Evolutionary conservation across 495 filamentous ascomycete species (phyloP).

Genomic region (Trichoderma reesei): DNA sequence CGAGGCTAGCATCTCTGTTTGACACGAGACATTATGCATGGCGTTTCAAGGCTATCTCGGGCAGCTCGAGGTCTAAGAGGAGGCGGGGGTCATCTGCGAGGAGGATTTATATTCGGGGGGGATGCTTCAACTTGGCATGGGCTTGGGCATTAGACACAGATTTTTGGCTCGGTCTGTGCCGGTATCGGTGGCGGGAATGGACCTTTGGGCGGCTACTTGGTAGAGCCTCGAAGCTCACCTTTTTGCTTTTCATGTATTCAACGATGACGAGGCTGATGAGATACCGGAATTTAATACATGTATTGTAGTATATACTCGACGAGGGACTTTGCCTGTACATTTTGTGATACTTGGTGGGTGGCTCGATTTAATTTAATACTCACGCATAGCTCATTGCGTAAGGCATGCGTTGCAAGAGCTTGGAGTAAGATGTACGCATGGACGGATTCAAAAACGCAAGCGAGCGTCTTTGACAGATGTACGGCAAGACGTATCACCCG

Average conservation of each 20-base stretch:
- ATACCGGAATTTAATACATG: conserved; percentile 1
- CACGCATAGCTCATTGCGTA: too few species aligned
- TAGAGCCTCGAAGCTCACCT: background rate
- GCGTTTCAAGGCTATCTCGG: conserved; percentile 2
- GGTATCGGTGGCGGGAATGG: too few species aligned
- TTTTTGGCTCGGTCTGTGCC: background rate
- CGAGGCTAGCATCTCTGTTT: background rate
- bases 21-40: background rate
- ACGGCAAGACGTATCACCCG: too few species aligned
- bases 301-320: conserved; percentile 2
- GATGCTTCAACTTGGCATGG: background rate
- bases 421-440: too few species aligned
- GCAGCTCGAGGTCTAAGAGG: background rate
- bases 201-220: background rate
- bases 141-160: background rate
- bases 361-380: too few species aligned
- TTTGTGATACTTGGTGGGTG: background rate
- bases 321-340: background rate
- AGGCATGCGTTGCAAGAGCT: too few species aligned
- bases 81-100: background rate
- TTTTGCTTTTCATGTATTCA: background rate
- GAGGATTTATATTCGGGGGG: background rate
- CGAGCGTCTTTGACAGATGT: too few species aligned
- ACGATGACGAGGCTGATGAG: conserved; percentile 5
- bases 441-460: too few species aligned